Percentiles rank a stretch among this genome's conserved stretches.
These are phyloP conservation scores for Pyrus betulifolia DNA, from an alignment of 306 rosid genomes.

Conservation along the genomic window DNA sequence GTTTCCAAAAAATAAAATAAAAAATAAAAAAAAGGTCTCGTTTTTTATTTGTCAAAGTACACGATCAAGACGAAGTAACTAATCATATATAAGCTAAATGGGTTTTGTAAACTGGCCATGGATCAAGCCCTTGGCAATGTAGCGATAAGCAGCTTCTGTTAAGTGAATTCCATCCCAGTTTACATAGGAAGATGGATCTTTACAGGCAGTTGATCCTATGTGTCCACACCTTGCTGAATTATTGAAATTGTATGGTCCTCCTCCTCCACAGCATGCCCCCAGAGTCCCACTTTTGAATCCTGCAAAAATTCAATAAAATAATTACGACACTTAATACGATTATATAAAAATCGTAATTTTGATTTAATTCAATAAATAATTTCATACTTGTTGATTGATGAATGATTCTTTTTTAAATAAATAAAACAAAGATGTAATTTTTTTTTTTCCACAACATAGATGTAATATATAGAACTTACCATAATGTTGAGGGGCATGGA, in stretches of 20 bases:
- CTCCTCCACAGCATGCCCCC: conserved; percentile 68
- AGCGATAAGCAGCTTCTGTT: conserved; percentile 54
- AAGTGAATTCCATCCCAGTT: conserved; percentile 74
- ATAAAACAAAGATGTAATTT: too few relatives aligned
- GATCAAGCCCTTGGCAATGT: conserved; percentile 37
- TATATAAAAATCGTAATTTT: too few relatives aligned
- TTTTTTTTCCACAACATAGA: too few relatives aligned
- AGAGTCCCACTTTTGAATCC: conserved; percentile 32
- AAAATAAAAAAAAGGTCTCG: too few relatives aligned
- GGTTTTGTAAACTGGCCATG: conserved; percentile 41
- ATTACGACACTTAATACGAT: neutral
- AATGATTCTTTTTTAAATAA: too few relatives aligned
- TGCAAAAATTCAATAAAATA: neutral
- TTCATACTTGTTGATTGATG: too few relatives aligned
- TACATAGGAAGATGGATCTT: conserved; percentile 30
- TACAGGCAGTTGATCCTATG: conserved; percentile 34
- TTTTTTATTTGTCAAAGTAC: neutral
- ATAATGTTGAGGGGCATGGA: conserved; percentile 32
- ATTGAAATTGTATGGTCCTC: conserved; percentile 64
- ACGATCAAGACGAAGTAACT: neutral
- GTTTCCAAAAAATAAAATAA: too few relatives aligned
- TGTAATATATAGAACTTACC: conserved; percentile 24
- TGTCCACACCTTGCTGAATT: conserved; percentile 54
- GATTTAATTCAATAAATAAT: too few relatives aligned
- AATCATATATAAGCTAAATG: neutral